These are phyloP conservation scores for Seiridium cupressi DNA, from an alignment of 2,329 filamentous ascomycete genomes.

Conservation along the genomic window DNA sequence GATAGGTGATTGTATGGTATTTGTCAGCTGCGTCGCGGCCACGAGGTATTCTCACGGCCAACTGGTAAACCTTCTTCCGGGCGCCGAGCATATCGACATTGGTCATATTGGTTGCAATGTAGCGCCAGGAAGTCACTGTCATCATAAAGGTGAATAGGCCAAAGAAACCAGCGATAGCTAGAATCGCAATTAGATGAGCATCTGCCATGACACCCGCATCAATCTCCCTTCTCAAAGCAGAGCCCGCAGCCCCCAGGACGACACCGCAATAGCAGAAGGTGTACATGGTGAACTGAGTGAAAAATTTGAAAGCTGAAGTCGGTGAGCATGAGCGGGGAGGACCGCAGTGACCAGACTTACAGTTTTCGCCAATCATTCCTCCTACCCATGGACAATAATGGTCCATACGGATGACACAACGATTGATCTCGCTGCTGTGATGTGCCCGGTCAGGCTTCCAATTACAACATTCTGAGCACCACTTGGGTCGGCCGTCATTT, in stretches of 20 bases:
- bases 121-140: slow-evolving; percentile 68
- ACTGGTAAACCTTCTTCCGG: slow-evolving; percentile 60
- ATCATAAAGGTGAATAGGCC: slow-evolving; percentile 78
- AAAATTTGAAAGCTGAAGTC: slow-evolving; percentile 78
- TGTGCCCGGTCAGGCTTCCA: slow-evolving; percentile 89
- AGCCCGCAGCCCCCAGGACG: slow-evolving; percentile 60
- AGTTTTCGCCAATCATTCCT: slow-evolving; percentile 82
- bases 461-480: slow-evolving; percentile 79
- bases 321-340: slow-evolving; percentile 12
- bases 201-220: slow-evolving; percentile 42
- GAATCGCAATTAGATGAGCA: slow-evolving; percentile 61
- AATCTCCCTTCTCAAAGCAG: slow-evolving; percentile 58
- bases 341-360: slow-evolving; percentile 34
- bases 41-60: slow-evolving; percentile 71
- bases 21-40: slow-evolving; percentile 37
- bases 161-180: slow-evolving; percentile 71
- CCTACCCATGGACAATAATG: slow-evolving; percentile 98
- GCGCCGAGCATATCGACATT: slow-evolving; percentile 76
- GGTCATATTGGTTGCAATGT: slow-evolving; percentile 72
- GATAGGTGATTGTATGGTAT: slow-evolving; percentile 58
- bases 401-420: slow-evolving; percentile 89
- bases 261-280: slow-evolving; percentile 66
- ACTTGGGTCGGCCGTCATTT: slow-evolving; percentile 77
- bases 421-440: slow-evolving; percentile 77
- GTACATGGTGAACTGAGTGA: slow-evolving; percentile 82